Percentiles rank a stretch among this genome's conserved stretches.
phyloP scores from a whole-genome alignment of 306 rosid genomes.

The Bauhinia variegata region DNA sequence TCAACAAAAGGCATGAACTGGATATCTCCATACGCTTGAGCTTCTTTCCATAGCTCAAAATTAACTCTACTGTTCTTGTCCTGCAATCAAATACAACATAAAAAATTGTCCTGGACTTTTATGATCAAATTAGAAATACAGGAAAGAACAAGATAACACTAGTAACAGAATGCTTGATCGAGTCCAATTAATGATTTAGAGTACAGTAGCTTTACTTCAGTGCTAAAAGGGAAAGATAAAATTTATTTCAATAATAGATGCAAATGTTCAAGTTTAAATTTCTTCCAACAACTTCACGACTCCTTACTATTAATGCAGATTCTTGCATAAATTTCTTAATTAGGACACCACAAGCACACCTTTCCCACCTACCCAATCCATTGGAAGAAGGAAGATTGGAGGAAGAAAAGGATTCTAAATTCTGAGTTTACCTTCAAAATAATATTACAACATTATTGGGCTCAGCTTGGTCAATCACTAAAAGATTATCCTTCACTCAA shows the following conservation, averaged over 20 bases:
- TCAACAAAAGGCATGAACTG: slow-evolving; percentile 94
- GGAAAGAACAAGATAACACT: slow-evolving; percentile 2
- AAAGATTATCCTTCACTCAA: slow-evolving; percentile 1
- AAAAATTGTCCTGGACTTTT: slow-evolving; percentile 21
- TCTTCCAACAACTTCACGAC: slow-evolving; percentile 17
- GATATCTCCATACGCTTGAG: slow-evolving; percentile 86
- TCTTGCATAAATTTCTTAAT: slow-evolving; percentile 18
- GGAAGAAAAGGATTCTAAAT: background rate
- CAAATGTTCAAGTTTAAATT: slow-evolving; percentile 10
- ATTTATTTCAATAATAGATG: slow-evolving; percentile 19
- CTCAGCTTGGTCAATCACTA: slow-evolving; percentile 5
- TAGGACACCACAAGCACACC: slow-evolving; percentile 20
- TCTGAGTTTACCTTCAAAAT: slow-evolving; percentile 6
- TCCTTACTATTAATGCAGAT: slow-evolving; percentile 21
- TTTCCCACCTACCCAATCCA: slow-evolving; percentile 2
- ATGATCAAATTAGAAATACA: slow-evolving; percentile 3
- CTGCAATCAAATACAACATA: slow-evolving; percentile 52
- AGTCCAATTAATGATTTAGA: slow-evolving; percentile 10
- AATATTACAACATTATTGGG: background rate
- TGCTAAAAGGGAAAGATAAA: background rate
- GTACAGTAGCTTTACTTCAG: slow-evolving; percentile 10
- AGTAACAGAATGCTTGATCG: slow-evolving; percentile 21
- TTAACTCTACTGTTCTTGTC: slow-evolving; percentile 80
- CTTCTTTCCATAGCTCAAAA: slow-evolving; percentile 85
- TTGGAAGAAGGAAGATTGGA: slow-evolving; percentile 1